Percentiles rank a stretch among this genome's conserved stretches.
Evolutionary conservation across 345 rosid genomes (phyloP).

Genomic region (Salix caprea): DNA sequence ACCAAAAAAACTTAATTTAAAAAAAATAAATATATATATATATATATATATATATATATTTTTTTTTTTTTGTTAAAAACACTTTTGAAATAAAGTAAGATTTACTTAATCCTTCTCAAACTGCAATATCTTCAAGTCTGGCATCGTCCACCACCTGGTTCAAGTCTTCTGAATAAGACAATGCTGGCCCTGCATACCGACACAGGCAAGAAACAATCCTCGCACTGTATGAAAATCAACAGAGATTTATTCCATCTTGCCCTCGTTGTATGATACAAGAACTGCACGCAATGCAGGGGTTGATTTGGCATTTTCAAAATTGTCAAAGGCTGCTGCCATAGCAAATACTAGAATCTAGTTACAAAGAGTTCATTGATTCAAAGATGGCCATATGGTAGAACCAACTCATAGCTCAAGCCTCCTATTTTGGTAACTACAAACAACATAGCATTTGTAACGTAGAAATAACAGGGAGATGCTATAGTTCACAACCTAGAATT

Average conservation of each 20-base stretch:
- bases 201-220: neutral
- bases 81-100: too few species aligned
- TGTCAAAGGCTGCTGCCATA: neutral
- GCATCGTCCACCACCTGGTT: too few species aligned
- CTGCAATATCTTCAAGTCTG: too few species aligned
- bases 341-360: neutral
- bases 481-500: neutral
- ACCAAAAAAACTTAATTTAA: too few species aligned
- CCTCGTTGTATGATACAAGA: neutral
- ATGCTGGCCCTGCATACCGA: neutral
- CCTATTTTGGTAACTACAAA: neutral
- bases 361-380: neutral
- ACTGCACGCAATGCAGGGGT: neutral
- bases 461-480: neutral
- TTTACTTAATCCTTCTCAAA: too few species aligned
- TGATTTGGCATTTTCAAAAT: neutral
- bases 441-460: neutral
- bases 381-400: neutral
- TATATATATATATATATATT: too few species aligned
- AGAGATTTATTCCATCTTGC: neutral
- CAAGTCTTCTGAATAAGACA: neutral
- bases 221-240: neutral
- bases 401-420: neutral
- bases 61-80: too few species aligned
- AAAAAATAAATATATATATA: too few species aligned